A percentile compares a stretch with the other conserved stretches of the same genome.
phyloP scores from a whole-genome alignment of 2,329 filamentous ascomycete genomes.

The Neodidymelliopsis sp. region DNA sequence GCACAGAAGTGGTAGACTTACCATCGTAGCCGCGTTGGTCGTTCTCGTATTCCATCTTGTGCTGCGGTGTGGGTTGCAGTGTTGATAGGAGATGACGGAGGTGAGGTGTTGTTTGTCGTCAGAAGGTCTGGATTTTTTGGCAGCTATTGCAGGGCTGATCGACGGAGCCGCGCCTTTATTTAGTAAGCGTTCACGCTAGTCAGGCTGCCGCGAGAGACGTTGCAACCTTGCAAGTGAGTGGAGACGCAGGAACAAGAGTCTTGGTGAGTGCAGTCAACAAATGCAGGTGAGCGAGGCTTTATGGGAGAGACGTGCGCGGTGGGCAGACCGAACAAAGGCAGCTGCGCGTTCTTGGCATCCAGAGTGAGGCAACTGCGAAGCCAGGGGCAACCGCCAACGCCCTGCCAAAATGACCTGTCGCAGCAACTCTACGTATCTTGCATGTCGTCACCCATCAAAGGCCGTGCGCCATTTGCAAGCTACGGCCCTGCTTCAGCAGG shows the following conservation, averaged over 20 bases:
- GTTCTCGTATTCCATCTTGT: conserved; percentile 70
- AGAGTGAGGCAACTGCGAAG: conserved; percentile 17
- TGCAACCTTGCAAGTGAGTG: conserved; percentile 32
- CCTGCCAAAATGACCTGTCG: conserved; percentile 2
- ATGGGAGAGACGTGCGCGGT: conserved; percentile 7
- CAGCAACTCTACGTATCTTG: conserved; percentile 5
- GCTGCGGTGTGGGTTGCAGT: conserved; percentile 44
- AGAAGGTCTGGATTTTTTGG: conserved; percentile 38
- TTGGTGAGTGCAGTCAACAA: conserved; percentile 1
- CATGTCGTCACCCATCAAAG: not conserved
- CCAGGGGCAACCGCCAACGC: conserved; percentile 1
- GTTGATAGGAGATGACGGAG: conserved; percentile 27
- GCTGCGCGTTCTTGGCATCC: conserved; percentile 11
- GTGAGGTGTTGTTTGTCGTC: conserved; percentile 33
- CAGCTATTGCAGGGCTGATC: conserved; percentile 39
- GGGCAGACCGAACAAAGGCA: conserved; percentile 18
- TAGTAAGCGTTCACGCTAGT: conserved; percentile 41
- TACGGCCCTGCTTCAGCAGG: not conserved
- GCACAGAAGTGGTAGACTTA: conserved; percentile 50
- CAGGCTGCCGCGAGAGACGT: conserved; percentile 22
- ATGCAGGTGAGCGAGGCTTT: conserved; percentile 8
- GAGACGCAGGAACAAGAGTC: conserved; percentile 18
- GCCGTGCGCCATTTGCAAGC: not conserved
- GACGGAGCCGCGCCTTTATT: conserved; percentile 39
- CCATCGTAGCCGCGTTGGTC: conserved; percentile 72